Conservation (phyloP, 1,139 yeast genomes). For the Wickerhamomyces sp. region DNA sequence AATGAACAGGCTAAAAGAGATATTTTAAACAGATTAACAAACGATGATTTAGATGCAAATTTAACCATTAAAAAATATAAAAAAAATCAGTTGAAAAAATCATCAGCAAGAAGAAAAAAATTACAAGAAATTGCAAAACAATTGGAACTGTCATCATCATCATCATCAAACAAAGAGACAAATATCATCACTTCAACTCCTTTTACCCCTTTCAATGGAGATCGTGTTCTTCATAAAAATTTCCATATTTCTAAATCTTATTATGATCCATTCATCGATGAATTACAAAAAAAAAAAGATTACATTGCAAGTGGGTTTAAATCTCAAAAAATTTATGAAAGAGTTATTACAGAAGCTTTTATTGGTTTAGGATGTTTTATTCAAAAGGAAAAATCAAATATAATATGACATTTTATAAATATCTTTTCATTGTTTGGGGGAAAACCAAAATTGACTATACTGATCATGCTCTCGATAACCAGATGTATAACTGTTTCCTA, state of each 20-base stretch:
- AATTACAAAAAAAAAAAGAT: conserved; percentile 58
- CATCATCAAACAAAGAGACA: conserved; percentile 9
- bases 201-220: conserved; percentile 93
- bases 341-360: conserved; percentile 84
- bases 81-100: conserved; percentile 60
- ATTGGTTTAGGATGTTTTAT: conserved; percentile 82
- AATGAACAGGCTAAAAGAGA: conserved; percentile 60
- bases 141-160: conserved; percentile 25
- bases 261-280: conserved; percentile 57
- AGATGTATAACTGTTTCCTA: too few species aligned
- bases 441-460: too few species aligned
- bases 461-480: too few species aligned
- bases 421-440: too few species aligned
- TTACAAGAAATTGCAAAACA: conserved; percentile 56
- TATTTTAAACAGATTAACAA: conserved; percentile 63
- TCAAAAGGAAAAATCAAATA: conserved; percentile 62
- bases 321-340: conserved; percentile 60
- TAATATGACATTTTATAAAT: too few species aligned
- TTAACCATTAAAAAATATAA: conserved; percentile 46
- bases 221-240: conserved; percentile 51
- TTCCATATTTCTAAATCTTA: conserved; percentile 40
- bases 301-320: conserved; percentile 86
- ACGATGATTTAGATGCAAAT: conserved; percentile 45
- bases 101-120: conserved; percentile 61
- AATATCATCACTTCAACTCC: conserved; percentile 35